A percentile compares a stretch with the other conserved stretches of the same genome.
phyloP scores from a whole-genome alignment of 495 filamentous ascomycete genomes.

The Annulohypoxylon stygium region DNA sequence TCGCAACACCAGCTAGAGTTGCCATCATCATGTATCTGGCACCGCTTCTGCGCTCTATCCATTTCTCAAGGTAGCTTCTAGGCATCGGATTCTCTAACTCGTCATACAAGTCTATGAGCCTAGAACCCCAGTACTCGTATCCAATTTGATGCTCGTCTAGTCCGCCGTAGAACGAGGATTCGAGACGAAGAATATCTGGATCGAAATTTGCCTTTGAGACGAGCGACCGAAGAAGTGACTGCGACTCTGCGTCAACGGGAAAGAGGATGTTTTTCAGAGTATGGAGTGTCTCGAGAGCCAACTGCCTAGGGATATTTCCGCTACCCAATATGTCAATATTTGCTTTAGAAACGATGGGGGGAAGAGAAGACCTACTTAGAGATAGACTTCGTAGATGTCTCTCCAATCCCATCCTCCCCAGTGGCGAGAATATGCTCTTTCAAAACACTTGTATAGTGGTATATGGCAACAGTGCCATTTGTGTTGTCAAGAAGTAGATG shows the following conservation, averaged over 20 bases:
- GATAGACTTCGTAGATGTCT: background rate
- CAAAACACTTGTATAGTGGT: background rate
- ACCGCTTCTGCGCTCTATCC: background rate
- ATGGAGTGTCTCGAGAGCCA: background rate
- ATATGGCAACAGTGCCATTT: background rate
- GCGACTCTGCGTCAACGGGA: background rate
- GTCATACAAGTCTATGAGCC: background rate
- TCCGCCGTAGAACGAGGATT: background rate
- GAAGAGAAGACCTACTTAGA: too few species aligned
- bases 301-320: background rate
- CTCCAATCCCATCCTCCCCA: background rate
- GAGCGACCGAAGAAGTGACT: background rate
- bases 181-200: background rate
- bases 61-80: background rate
- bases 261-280: background rate
- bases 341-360: too few species aligned
- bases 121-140: background rate
- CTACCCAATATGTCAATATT: too few species aligned
- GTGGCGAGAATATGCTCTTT: background rate
- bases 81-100: background rate
- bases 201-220: background rate
- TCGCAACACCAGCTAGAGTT: background rate
- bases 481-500: background rate
- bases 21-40: background rate
- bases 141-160: background rate